Evolutionary conservation across 768 basidiomycete genomes (phyloP), one percentile per base, ranked within the genome.

Genomic region (Psilocybe subaeruginosa): DNA sequence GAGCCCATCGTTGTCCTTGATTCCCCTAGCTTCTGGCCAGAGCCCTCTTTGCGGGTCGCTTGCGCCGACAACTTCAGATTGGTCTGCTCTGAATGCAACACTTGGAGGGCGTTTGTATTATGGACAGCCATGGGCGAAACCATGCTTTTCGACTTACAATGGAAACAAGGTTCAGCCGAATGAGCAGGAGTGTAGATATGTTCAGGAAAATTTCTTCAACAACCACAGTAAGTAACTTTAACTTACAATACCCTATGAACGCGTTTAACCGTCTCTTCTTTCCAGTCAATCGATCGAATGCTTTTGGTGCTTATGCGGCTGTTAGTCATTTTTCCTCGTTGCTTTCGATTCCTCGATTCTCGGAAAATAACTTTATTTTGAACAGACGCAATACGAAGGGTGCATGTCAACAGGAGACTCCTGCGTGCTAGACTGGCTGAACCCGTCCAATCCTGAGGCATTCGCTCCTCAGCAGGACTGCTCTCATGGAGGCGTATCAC

Each of bases 301-400:
- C 55, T 12, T 69, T 66, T 46, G 68, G 65, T 30, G 68, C 61
- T 19, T 64, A 59, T 52, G 54, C 59, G 19, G 57, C 62, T 33
- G 64, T 66, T 52, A 47, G 64, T 33, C 1, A 9, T 1, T 16
- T 56, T 2, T n/a, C 8, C 23, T 23, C 2, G 39, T 46, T 19
- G 17, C 6, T 37, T 27, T 23, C 23, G 23, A 23, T 23, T 31
- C 12, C n/a, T 43, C 17, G 27, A 14, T 23, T 33, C 12, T 9
- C 54, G 17, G 39, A 9, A 35, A 14, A 37, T 29, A 50, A 62
- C 14, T 41, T 46, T 35, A 3, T 54, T 31, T 47, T 39, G 31
- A 33, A n/a, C 37, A 74, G 64, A 70, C 79, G 0, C 82, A 86
- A 63, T 86, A 82, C 82, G 85, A 85, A 62, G 82, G 82, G 1